These are phyloP conservation scores for Phialocephala subalpina DNA, from an alignment of 2,329 filamentous ascomycete species.

Conservation along the genomic window DNA sequence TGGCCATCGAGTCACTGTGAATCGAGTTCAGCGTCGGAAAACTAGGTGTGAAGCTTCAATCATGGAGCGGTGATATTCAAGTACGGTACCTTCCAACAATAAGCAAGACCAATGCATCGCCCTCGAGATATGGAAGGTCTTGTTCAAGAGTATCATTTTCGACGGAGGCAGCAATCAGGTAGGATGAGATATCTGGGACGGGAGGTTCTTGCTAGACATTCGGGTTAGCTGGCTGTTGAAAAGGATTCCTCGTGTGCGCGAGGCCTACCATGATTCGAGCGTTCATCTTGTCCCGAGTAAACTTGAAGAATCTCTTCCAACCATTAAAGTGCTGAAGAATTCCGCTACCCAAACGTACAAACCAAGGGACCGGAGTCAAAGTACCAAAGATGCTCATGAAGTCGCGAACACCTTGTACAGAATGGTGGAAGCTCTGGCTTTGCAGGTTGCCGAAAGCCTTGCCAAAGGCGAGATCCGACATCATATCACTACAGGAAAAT, in stretches of 20 bases:
- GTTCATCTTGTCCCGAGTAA: not conserved
- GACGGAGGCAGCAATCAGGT: not conserved
- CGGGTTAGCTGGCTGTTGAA: too few species aligned
- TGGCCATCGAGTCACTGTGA: slow-evolving; percentile 2
- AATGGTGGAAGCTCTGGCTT: not conserved
- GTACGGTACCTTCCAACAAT: too few species aligned
- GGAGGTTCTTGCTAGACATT: slow-evolving; percentile 5
- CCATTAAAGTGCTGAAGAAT: slow-evolving; percentile 7
- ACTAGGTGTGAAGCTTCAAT: too few species aligned
- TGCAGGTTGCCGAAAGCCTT: not conserved
- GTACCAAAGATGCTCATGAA: slow-evolving; percentile 8
- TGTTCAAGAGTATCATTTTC: not conserved
- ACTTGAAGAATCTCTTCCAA: not conserved
- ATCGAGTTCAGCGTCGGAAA: too few species aligned
- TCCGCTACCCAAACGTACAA: not conserved
- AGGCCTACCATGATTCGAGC: not conserved
- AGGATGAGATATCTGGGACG: slow-evolving; percentile 4
- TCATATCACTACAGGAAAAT: too few species aligned
- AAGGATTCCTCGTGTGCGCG: too few species aligned
- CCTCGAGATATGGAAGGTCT: not conserved
- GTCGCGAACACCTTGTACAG: not conserved
- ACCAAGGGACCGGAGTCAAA: slow-evolving; percentile 1
- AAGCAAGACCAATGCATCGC: slow-evolving; percentile 3
- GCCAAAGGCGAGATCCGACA: not conserved
- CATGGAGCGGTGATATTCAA: too few species aligned